phyloP scores from a whole-genome alignment of 768 basidiomycete genomes.

The Mycena polygramma region DNA sequence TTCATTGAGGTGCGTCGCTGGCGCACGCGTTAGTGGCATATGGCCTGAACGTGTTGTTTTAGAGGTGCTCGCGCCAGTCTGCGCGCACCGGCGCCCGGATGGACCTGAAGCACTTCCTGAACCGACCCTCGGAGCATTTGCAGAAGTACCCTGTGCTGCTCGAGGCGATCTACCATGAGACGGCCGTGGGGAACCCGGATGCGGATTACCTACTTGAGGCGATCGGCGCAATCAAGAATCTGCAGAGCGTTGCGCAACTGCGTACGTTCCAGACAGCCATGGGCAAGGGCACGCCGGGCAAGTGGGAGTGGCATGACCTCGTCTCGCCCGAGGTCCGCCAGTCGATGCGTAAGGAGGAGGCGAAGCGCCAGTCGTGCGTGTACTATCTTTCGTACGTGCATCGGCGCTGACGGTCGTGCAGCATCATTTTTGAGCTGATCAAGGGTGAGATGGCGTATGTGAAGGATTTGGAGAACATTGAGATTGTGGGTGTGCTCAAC shows the following conservation, averaged over 20 bases:
- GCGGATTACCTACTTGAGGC: slow-evolving; percentile 87
- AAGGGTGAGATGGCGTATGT: slow-evolving; percentile 97
- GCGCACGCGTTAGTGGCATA: background rate
- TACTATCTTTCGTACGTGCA: slow-evolving; percentile 34
- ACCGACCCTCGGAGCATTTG: slow-evolving; percentile 83
- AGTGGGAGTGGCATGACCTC: slow-evolving; percentile 93
- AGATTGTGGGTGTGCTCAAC: slow-evolving; percentile 64
- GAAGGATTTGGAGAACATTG: slow-evolving; percentile 89
- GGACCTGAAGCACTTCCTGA: slow-evolving; percentile 85
- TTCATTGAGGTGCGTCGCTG: slow-evolving; percentile 82
- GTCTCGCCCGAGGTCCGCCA: slow-evolving; percentile 77
- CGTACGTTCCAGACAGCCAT: slow-evolving; percentile 93
- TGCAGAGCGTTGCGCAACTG: slow-evolving; percentile 86
- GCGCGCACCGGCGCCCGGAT: slow-evolving; percentile 58
- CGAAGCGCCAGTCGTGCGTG: slow-evolving; percentile 87
- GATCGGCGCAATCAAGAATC: slow-evolving; percentile 83
- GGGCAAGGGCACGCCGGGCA: slow-evolving; percentile 82
- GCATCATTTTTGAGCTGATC: slow-evolving; percentile 94
- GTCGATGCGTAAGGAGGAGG: slow-evolving; percentile 76
- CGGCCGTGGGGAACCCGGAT: slow-evolving; percentile 84
- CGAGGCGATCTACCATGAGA: slow-evolving; percentile 89
- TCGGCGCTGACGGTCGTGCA: slow-evolving; percentile 43
- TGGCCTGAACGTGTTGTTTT: background rate
- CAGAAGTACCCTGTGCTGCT: slow-evolving; percentile 88
- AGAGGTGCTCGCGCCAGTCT: slow-evolving; percentile 60